Evolutionary conservation across 129 eudicot genomes (phyloP).

Genomic region (Tagetes erecta): DNA sequence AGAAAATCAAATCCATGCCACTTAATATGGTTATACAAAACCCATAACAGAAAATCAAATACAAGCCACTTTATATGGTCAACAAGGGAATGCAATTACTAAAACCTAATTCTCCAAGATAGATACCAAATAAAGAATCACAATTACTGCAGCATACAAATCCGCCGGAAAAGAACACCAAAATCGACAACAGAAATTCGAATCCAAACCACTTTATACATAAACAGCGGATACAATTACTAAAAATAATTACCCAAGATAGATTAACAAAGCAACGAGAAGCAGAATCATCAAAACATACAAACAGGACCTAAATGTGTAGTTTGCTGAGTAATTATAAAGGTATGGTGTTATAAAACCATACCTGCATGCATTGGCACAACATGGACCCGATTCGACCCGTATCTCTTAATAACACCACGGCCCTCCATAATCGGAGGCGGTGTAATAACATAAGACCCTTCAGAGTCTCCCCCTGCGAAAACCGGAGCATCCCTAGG

Average conservation of each 20-base stretch:
- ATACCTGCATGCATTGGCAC: conserved; percentile 92
- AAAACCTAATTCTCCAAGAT: neutral
- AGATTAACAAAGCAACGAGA: neutral
- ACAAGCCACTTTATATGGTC: neutral
- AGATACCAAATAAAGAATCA: too few species aligned
- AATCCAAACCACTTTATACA: neutral
- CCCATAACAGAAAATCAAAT: neutral
- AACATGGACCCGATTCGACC: conserved; percentile 54
- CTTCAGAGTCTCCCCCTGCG: conserved; percentile 46
- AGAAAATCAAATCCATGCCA: neutral
- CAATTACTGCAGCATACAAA: neutral
- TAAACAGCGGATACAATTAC: neutral
- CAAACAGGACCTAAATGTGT: neutral
- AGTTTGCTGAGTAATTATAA: conserved; percentile 1
- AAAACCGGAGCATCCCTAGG: conserved; percentile 59
- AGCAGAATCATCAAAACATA: neutral
- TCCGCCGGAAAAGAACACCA: conserved; percentile 43
- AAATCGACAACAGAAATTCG: conserved; percentile 9
- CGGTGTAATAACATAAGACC: conserved; percentile 64
- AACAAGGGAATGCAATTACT: neutral
- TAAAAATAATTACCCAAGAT: neutral
- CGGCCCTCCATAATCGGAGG: conserved; percentile 70
- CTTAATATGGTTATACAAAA: neutral
- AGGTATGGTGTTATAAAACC: neutral
- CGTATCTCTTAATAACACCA: conserved; percentile 64